A percentile compares a stretch with the other conserved stretches of the same genome.
These are phyloP conservation scores for Ustilago vetiveriae DNA, from an alignment of 1,284 basidiomycete genomes.

Conservation along the genomic window DNA sequence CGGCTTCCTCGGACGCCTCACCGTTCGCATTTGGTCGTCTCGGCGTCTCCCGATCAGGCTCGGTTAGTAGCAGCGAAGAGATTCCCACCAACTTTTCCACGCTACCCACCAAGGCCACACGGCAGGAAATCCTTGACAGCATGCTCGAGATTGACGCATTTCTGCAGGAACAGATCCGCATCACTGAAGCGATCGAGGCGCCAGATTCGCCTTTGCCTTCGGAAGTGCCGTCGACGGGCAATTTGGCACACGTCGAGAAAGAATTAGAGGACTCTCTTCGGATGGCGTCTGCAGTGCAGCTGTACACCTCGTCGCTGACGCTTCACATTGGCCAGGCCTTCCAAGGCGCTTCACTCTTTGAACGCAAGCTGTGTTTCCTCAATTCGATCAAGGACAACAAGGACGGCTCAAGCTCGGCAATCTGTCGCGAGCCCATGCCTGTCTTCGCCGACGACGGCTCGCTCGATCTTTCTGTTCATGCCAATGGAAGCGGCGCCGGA, in stretches of 20 bases:
- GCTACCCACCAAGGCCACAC: slow-evolving; percentile 41
- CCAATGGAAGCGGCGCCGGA: slow-evolving; percentile 9
- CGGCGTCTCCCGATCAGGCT: slow-evolving; percentile 24
- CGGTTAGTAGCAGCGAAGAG: slow-evolving; percentile 30
- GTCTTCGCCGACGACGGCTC: slow-evolving; percentile 25
- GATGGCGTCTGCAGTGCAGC: slow-evolving; percentile 55
- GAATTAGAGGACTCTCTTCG: slow-evolving; percentile 55
- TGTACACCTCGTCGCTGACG: slow-evolving; percentile 60
- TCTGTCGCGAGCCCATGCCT: slow-evolving; percentile 59
- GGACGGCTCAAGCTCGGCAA: slow-evolving; percentile 28
- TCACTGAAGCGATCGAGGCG: slow-evolving; percentile 28
- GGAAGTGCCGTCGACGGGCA: slow-evolving; percentile 31
- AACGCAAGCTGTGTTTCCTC: slow-evolving; percentile 63
- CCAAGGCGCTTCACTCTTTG: slow-evolving; percentile 61
- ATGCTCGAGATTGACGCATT: slow-evolving; percentile 58
- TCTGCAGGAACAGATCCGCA: slow-evolving; percentile 57
- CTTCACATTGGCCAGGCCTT: slow-evolving; percentile 62
- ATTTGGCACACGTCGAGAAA: slow-evolving; percentile 44
- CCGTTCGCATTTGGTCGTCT: slow-evolving; percentile 40
- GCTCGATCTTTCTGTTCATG: slow-evolving; percentile 14
- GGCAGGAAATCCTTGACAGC: slow-evolving; percentile 55
- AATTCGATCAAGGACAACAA: slow-evolving; percentile 56
- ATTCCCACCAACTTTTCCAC: slow-evolving; percentile 41
- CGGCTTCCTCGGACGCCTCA: slow-evolving; percentile 23
- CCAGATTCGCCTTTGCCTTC: slow-evolving; percentile 31